A percentile compares a stretch with the other conserved stretches of the same genome.
phyloP scores from a whole-genome alignment of 2,329 filamentous ascomycete genomes.

The Nigrospora osmanthi region DNA sequence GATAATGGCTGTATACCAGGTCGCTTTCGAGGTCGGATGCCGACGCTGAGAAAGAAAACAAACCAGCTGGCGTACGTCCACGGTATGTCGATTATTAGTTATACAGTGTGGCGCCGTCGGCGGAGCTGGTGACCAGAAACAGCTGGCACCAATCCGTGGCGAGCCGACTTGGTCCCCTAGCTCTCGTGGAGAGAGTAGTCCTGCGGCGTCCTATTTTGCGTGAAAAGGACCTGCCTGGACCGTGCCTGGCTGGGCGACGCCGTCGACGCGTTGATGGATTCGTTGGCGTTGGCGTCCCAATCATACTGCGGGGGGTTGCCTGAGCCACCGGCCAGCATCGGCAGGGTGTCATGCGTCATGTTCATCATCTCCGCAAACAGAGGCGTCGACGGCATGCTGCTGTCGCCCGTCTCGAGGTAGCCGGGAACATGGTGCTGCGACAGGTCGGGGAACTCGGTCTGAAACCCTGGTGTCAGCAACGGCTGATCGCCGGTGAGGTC shows the following conservation, averaged over 20 bases:
- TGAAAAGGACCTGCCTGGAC: slow-evolving; percentile 37
- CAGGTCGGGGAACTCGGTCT: slow-evolving; percentile 37
- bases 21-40: too few relatives aligned
- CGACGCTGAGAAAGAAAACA: too few relatives aligned
- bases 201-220: slow-evolving; percentile 35
- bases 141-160: too few relatives aligned
- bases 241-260: slow-evolving; percentile 27
- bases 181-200: slow-evolving; percentile 25
- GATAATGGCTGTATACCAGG: too few relatives aligned
- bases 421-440: slow-evolving; percentile 30
- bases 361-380: slow-evolving; percentile 35
- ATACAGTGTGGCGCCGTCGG: too few relatives aligned
- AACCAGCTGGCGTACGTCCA: too few relatives aligned
- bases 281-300: slow-evolving; percentile 37
- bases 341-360: slow-evolving; percentile 23
- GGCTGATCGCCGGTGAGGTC: too few relatives aligned
- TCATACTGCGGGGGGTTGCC: slow-evolving; percentile 39
- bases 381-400: slow-evolving; percentile 41
- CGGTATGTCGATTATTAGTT: too few relatives aligned
- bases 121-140: too few relatives aligned
- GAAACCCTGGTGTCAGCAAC: slow-evolving; percentile 39
- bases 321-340: too few relatives aligned
- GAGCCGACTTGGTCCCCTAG: background rate
- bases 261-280: slow-evolving; percentile 28
- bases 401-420: slow-evolving; percentile 33